phyloP scores from a whole-genome alignment of 257 asterid genomes.

The Primulina tabacum region DNA sequence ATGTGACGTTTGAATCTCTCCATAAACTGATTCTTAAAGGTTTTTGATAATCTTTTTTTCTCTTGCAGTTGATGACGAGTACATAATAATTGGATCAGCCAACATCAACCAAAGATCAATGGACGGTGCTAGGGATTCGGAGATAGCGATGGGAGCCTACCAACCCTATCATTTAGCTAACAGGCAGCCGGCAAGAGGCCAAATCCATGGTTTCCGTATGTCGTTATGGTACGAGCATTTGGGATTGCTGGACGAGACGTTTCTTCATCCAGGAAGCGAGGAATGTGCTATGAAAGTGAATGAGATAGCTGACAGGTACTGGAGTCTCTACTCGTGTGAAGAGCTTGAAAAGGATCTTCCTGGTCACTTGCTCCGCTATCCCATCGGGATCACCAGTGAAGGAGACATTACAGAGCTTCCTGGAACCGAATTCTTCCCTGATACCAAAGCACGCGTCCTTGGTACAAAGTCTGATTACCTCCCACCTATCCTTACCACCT shows the following conservation, averaged over 20 bases:
- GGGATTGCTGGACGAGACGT: slow-evolving; percentile 75
- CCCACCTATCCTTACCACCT: slow-evolving; percentile 91
- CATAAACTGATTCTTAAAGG: not conserved
- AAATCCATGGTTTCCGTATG: slow-evolving; percentile 90
- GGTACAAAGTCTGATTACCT: slow-evolving; percentile 80
- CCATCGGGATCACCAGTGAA: slow-evolving; percentile 59
- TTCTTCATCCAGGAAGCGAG: slow-evolving; percentile 68
- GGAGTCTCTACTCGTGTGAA: slow-evolving; percentile 81
- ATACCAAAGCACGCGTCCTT: slow-evolving; percentile 77
- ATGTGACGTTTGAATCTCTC: not conserved
- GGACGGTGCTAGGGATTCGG: slow-evolving; percentile 93
- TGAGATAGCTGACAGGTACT: slow-evolving; percentile 60
- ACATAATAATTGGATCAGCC: slow-evolving; percentile 90
- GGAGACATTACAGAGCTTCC: slow-evolving; percentile 78
- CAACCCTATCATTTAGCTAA: slow-evolving; percentile 70
- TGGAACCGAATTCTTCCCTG: slow-evolving; percentile 85
- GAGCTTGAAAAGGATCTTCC: slow-evolving; percentile 72
- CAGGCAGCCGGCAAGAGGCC: slow-evolving; percentile 75
- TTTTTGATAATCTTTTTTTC: slow-evolving; percentile 1
- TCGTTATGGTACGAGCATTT: slow-evolving; percentile 92
- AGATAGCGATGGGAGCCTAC: slow-evolving; percentile 94
- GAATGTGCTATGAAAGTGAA: slow-evolving; percentile 71
- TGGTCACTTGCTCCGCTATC: slow-evolving; percentile 93
- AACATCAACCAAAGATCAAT: slow-evolving; percentile 95
- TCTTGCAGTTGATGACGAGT: slow-evolving; percentile 83